These are phyloP conservation scores for Bjerkandera adusta DNA, from an alignment of 1,284 basidiomycete species.

Conservation along the genomic window DNA sequence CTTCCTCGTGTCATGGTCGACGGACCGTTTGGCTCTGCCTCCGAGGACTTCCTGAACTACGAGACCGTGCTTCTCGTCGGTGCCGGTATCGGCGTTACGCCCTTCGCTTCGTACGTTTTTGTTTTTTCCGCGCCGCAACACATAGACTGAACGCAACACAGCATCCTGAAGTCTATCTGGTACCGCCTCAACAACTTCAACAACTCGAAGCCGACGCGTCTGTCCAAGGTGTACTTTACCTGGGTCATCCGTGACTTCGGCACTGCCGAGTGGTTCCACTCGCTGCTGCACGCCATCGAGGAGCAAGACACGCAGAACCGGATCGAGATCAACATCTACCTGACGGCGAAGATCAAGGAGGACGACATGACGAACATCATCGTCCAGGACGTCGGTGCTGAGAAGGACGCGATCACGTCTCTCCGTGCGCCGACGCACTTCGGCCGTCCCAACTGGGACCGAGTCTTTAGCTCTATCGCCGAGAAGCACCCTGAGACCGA, in stretches of 20 bases:
- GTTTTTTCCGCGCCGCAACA: too few species aligned
- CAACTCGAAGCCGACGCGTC: slow-evolving; percentile 65
- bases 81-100: slow-evolving; percentile 90
- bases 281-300: slow-evolving; percentile 87
- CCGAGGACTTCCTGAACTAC: slow-evolving; percentile 84
- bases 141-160: slow-evolving; percentile 28
- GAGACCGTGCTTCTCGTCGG: slow-evolving; percentile 85
- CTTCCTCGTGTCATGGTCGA: slow-evolving; percentile 90
- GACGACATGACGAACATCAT: slow-evolving; percentile 90
- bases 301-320: slow-evolving; percentile 81
- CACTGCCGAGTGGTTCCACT: slow-evolving; percentile 90
- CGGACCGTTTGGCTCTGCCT: slow-evolving; percentile 83
- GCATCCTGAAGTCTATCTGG: slow-evolving; percentile 92
- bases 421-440: slow-evolving; percentile 90
- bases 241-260: slow-evolving; percentile 91
- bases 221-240: slow-evolving; percentile 82
- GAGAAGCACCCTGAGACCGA: slow-evolving; percentile 84
- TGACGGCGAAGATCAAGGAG: slow-evolving; percentile 85
- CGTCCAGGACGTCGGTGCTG: slow-evolving; percentile 84
- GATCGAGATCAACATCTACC: slow-evolving; percentile 90
- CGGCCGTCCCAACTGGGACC: slow-evolving; percentile 91
- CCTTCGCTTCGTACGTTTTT: slow-evolving; percentile 77
- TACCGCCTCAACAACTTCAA: slow-evolving; percentile 87
- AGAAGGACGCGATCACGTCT: slow-evolving; percentile 84
- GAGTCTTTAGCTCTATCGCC: slow-evolving; percentile 71